Conservation (phyloP, 1,139 yeast species). For the Scheffersomyces illinoinensis region DNA sequence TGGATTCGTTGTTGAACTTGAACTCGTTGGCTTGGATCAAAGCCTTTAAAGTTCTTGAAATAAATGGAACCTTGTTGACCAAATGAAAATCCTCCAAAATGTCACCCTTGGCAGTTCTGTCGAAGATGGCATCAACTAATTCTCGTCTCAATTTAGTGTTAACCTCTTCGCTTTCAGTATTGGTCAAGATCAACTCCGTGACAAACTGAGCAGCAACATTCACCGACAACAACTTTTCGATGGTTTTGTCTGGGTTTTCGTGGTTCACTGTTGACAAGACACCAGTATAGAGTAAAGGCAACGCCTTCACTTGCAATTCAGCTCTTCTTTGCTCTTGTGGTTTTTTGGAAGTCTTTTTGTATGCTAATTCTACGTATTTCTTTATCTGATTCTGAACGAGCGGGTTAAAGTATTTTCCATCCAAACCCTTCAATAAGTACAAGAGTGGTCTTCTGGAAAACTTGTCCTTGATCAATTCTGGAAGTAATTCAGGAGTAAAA, state of each 20-base stretch:
- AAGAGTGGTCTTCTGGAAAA: slow-evolving; percentile 88
- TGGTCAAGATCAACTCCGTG: slow-evolving; percentile 65
- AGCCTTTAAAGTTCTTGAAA: slow-evolving; percentile 75
- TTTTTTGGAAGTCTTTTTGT: slow-evolving; percentile 75
- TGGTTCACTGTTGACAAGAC: slow-evolving; percentile 44
- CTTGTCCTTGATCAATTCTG: slow-evolving; percentile 65
- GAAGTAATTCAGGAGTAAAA: slow-evolving; percentile 54
- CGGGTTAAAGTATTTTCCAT: slow-evolving; percentile 83
- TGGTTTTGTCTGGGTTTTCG: slow-evolving; percentile 23
- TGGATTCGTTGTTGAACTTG: slow-evolving; percentile 67
- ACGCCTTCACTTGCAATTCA: slow-evolving; percentile 66
- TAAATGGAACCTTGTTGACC: slow-evolving; percentile 66
- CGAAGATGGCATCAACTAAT: slow-evolving; percentile 57
- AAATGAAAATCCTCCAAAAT: slow-evolving; percentile 69
- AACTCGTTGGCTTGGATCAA: slow-evolving; percentile 70
- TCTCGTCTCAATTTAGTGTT: slow-evolving; percentile 46
- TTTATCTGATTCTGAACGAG: slow-evolving; percentile 58
- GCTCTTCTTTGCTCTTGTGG: slow-evolving; percentile 73
- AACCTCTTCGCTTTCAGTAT: slow-evolving; percentile 49
- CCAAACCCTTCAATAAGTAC: slow-evolving; percentile 76
- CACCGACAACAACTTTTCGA: slow-evolving; percentile 52
- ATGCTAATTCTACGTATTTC: slow-evolving; percentile 65
- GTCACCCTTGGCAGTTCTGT: slow-evolving; percentile 62
- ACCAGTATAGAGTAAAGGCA: slow-evolving; percentile 64
- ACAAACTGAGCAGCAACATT: slow-evolving; percentile 84